A percentile compares a stretch with the other conserved stretches of the same genome.
These are phyloP conservation scores for Ophiostoma quercus DNA, from an alignment of 2,329 filamentous ascomycete genomes.

Conservation along the genomic window DNA sequence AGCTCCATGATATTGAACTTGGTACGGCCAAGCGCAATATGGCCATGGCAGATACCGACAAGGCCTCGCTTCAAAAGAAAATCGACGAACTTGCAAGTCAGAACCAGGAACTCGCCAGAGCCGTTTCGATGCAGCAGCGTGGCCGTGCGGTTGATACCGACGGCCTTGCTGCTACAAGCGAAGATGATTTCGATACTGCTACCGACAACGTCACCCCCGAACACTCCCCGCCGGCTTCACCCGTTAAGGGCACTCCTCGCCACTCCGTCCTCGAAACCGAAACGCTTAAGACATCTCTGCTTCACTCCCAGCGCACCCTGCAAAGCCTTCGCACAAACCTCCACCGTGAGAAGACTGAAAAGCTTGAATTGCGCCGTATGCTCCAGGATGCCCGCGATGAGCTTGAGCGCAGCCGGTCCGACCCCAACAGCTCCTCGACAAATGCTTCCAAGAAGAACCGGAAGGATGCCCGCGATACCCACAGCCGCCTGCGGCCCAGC, in stretches of 20 bases:
- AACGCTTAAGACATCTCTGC: constrained; percentile 87
- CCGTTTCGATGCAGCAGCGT: constrained; percentile 64
- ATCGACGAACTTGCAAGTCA: constrained; percentile 82
- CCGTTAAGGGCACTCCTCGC: constrained; percentile 83
- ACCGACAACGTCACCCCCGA: constrained; percentile 72
- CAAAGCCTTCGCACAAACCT: constrained; percentile 92
- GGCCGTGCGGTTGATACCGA: constrained; percentile 62
- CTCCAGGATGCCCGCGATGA: constrained; percentile 93
- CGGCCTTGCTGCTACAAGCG: constrained; percentile 51
- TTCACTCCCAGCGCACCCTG: constrained; percentile 93
- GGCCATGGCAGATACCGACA: constrained; percentile 71
- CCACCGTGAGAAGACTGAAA: constrained; percentile 97
- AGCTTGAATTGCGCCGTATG: constrained; percentile 90
- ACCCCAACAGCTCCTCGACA: constrained; percentile 37
- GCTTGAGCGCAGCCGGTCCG: constrained; percentile 64
- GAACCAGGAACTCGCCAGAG: constrained; percentile 85
- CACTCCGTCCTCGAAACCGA: constrained; percentile 92
- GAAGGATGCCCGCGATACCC: constrained; percentile 65
- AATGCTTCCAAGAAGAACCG: constrained; percentile 55
- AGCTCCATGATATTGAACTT: constrained; percentile 84
- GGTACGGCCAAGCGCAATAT: constrained; percentile 77
- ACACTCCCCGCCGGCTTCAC: constrained; percentile 83
- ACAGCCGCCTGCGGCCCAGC: constrained; percentile 62
- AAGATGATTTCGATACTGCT: constrained; percentile 60
- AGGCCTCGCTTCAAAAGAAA: constrained; percentile 71